Percentiles rank a stretch among this genome's conserved stretches.
Evolutionary conservation across 1,139 yeast genomes (phyloP).

Genomic region (Pichia cactophila): DNA sequence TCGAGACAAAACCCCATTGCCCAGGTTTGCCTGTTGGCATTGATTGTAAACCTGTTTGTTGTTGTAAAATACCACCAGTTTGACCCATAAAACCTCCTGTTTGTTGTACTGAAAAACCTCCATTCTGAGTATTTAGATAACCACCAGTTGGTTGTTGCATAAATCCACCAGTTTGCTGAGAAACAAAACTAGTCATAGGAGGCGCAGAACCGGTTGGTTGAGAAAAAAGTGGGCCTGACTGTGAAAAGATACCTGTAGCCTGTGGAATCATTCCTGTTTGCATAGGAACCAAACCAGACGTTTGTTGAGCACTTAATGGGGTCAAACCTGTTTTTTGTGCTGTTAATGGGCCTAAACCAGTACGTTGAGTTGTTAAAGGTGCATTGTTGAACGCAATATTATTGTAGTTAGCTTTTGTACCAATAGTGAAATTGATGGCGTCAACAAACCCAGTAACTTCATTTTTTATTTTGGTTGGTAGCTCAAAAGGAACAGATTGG

Average conservation of each 20-base stretch:
- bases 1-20: conserved; percentile 73
- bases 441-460: conserved; percentile 87
- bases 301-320: conserved; percentile 26
- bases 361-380: conserved; percentile 20
- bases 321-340: conserved; percentile 28
- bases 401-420: conserved; percentile 33
- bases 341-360: conserved; percentile 26
- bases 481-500: conserved; percentile 59
- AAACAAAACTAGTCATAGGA: conserved; percentile 19
- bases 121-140: conserved; percentile 6
- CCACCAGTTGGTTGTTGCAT: conserved; percentile 24
- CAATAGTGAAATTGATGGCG: conserved; percentile 74
- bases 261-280: conserved; percentile 36
- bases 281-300: conserved; percentile 36
- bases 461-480: conserved; percentile 68
- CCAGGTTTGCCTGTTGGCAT: conserved; percentile 74
- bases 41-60: conserved; percentile 37
- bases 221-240: conserved; percentile 27
- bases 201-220: conserved; percentile 22
- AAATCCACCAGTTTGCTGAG: conserved; percentile 28
- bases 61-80: conserved; percentile 31
- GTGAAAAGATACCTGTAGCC: conserved; percentile 28
- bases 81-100: conserved; percentile 31
- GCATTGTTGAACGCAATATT: not conserved
- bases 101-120: conserved; percentile 26